Conservation (phyloP, 805 yeast species). For the Komagataella pastoris region DNA sequence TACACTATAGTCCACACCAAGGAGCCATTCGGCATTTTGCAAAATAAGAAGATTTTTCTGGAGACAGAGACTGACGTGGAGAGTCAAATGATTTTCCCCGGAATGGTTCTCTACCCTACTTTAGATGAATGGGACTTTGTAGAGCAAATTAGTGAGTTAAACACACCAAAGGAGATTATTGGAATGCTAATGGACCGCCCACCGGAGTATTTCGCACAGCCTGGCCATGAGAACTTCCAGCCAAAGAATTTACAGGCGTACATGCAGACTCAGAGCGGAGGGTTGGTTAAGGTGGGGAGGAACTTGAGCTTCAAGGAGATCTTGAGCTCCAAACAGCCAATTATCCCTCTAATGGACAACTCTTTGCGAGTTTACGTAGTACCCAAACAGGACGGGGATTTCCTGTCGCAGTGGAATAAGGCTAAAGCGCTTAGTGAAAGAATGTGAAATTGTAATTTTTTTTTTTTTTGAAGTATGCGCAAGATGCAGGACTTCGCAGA, state of each 20-base stretch:
- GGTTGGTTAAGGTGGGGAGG: slow-evolving; percentile 75
- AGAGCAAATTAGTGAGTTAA: slow-evolving; percentile 59
- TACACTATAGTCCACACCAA: slow-evolving; percentile 34
- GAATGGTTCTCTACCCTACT: slow-evolving; percentile 70
- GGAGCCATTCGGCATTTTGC: slow-evolving; percentile 43
- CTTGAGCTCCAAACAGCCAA: slow-evolving; percentile 46
- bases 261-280: slow-evolving; percentile 77
- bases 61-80: slow-evolving; percentile 58
- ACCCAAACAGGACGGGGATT: slow-evolving; percentile 55
- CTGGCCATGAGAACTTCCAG: slow-evolving; percentile 46
- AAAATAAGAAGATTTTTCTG: slow-evolving; percentile 35
- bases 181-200: slow-evolving; percentile 53
- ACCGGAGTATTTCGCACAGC: slow-evolving; percentile 51
- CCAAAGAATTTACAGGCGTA: slow-evolving; percentile 52
- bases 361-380: slow-evolving; percentile 64
- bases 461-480: background rate
- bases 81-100: slow-evolving; percentile 74
- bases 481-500: background rate
- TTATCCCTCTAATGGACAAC: slow-evolving; percentile 67
- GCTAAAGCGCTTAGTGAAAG: slow-evolving; percentile 40
- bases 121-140: slow-evolving; percentile 75
- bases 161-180: slow-evolving; percentile 51
- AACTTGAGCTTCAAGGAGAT: slow-evolving; percentile 54
- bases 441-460: background rate
- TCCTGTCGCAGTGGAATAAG: slow-evolving; percentile 61